Conservation (phyloP, 2,329 filamentous ascomycete genomes). For the Lecanoromycetidae sp. region DNA sequence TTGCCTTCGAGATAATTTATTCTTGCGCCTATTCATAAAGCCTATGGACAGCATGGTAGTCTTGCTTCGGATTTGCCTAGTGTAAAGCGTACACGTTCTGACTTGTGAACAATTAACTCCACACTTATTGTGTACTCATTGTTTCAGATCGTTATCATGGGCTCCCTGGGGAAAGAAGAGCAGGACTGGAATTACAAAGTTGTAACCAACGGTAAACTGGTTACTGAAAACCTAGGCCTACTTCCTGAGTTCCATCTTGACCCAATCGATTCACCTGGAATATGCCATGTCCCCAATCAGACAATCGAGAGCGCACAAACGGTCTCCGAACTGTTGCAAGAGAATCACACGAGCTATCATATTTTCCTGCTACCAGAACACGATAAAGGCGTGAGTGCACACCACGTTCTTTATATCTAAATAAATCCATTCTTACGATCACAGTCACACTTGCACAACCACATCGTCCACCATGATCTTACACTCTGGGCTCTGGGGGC, state of each 20-base stretch:
- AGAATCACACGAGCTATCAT: neutral
- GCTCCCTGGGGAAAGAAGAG: neutral
- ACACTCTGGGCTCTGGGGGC: constrained; percentile 16
- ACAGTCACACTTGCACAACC: constrained; percentile 12
- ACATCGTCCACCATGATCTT: constrained; percentile 14
- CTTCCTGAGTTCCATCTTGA: constrained; percentile 1
- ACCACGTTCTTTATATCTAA: neutral
- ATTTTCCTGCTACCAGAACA: constrained; percentile 3
- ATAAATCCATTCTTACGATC: neutral
- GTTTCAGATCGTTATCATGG: neutral
- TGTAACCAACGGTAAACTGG: neutral
- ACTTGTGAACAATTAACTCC: too few relatives aligned
- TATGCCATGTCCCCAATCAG: neutral
- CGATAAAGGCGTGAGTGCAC: neutral
- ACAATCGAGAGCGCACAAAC: neutral
- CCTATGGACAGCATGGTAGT: too few relatives aligned
- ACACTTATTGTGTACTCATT: too few relatives aligned
- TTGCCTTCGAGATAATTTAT: too few relatives aligned
- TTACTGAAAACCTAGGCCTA: neutral
- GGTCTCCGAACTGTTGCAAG: neutral
- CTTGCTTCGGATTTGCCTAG: too few relatives aligned
- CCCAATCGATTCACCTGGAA: constrained; percentile 8
- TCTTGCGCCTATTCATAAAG: too few relatives aligned
- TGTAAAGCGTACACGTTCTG: too few relatives aligned
- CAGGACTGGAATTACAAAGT: neutral